Conservation (phyloP, 495 filamentous ascomycete species). For the Clohesyomyces aquaticus region DNA sequence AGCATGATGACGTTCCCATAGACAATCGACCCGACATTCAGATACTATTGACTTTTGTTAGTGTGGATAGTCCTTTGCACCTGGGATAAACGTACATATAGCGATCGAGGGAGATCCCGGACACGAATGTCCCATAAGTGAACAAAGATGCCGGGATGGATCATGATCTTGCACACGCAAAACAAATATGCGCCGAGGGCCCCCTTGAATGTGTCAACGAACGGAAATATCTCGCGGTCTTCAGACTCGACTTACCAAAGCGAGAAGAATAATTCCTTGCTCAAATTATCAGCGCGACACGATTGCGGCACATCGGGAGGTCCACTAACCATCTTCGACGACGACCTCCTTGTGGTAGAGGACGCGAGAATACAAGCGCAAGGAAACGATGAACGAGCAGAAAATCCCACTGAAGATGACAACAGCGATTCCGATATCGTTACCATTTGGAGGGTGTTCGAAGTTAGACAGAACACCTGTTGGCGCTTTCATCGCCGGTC, state of each 20-base stretch:
- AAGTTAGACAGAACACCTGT: constrained; percentile 7
- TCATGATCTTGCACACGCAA: neutral
- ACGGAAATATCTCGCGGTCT: too few relatives aligned
- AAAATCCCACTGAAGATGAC: constrained; percentile 4
- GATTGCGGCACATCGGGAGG: neutral
- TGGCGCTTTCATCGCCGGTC: constrained; percentile 7
- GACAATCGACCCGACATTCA: neutral
- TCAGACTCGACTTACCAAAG: too few relatives aligned
- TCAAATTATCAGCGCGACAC: neutral
- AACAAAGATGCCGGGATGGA: neutral
- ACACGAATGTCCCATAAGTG: constrained; percentile 6
- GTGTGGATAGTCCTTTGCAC: neutral
- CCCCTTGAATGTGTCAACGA: too few relatives aligned
- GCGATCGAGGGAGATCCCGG: neutral
- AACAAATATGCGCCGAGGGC: neutral
- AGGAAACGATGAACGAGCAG: neutral
- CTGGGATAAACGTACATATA: constrained; percentile 4
- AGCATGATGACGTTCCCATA: constrained; percentile 12
- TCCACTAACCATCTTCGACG: constrained; percentile 5
- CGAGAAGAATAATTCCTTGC: neutral
- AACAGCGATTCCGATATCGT: neutral
- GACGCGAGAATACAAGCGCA: neutral
- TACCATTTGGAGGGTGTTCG: neutral
- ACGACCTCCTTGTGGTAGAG: neutral
- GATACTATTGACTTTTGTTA: neutral